Percentiles rank a stretch among this genome's conserved stretches.
phyloP scores from a whole-genome alignment of 2,329 filamentous ascomycete genomes.

The Penicillium sp. region DNA sequence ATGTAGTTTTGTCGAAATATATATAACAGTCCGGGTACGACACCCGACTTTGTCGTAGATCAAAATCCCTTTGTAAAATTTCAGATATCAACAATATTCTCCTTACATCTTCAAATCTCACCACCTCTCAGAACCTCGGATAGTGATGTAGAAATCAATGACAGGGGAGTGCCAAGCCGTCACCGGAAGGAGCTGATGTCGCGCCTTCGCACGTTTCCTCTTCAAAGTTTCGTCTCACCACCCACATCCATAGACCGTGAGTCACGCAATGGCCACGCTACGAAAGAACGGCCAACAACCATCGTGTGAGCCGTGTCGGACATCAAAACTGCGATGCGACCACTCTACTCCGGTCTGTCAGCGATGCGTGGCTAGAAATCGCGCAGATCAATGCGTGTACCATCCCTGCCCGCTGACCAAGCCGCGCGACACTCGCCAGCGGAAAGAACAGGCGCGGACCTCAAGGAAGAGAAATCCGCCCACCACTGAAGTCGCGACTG shows the following conservation, averaged over 20 bases:
- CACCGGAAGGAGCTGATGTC: not conserved
- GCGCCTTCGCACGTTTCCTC: not conserved
- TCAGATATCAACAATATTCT: too few species aligned
- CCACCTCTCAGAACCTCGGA: too few species aligned
- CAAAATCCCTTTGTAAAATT: too few species aligned
- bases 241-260: not conserved
- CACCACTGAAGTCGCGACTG: not conserved
- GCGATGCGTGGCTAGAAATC: constrained; percentile 21
- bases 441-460: not conserved
- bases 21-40: too few species aligned
- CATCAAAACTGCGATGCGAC: constrained; percentile 32
- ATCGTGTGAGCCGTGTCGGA: constrained; percentile 32
- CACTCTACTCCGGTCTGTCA: constrained; percentile 26
- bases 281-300: constrained; percentile 20
- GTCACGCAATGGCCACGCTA: not conserved
- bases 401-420: constrained; percentile 22
- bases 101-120: too few species aligned
- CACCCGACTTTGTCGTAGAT: too few species aligned
- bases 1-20: too few species aligned
- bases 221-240: not conserved
- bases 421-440: constrained; percentile 12
- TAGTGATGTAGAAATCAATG: too few species aligned
- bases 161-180: not conserved
- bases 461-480: not conserved
- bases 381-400: constrained; percentile 22